These are phyloP conservation scores for Mucor plumbeus DNA, from an alignment of 371 early-diverging fungal genomes.

Conservation along the genomic window DNA sequence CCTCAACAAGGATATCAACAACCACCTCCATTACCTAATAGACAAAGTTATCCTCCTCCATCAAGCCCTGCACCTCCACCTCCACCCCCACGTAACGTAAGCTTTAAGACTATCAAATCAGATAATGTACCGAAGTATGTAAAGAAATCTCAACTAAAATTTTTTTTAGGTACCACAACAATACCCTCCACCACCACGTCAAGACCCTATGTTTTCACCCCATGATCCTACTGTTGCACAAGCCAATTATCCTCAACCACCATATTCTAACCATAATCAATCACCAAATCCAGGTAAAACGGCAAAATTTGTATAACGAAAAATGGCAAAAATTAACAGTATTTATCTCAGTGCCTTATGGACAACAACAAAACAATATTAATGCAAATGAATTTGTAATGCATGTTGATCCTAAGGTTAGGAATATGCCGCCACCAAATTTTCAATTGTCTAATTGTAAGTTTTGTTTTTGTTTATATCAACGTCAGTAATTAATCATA, in stretches of 20 bases:
- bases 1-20: slow-evolving; percentile 5
- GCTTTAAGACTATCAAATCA: not conserved
- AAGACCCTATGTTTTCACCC: slow-evolving; percentile 32
- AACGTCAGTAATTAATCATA: not conserved
- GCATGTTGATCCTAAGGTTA: slow-evolving; percentile 33
- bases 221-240: slow-evolving; percentile 29
- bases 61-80: not conserved
- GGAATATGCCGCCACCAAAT: slow-evolving; percentile 37
- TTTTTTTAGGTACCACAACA: not conserved
- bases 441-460: slow-evolving; percentile 74
- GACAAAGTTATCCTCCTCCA: slow-evolving; percentile 2
- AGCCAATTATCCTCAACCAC: slow-evolving; percentile 40
- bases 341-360: slow-evolving; percentile 24
- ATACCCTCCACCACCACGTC: slow-evolving; percentile 12
- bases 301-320: not conserved
- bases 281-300: slow-evolving; percentile 27
- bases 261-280: slow-evolving; percentile 25
- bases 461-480: not conserved
- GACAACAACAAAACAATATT: slow-evolving; percentile 17
- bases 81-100: slow-evolving; percentile 3
- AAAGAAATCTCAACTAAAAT: not conserved
- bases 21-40: slow-evolving; percentile 7
- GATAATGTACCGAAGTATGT: not conserved
- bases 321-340: not conserved
- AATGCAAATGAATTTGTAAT: slow-evolving; percentile 26